A percentile compares a stretch with the other conserved stretches of the same genome.
These are phyloP conservation scores for Trichoderma brevicompactum DNA, from an alignment of 2,329 filamentous ascomycete genomes.

Conservation along the genomic window DNA sequence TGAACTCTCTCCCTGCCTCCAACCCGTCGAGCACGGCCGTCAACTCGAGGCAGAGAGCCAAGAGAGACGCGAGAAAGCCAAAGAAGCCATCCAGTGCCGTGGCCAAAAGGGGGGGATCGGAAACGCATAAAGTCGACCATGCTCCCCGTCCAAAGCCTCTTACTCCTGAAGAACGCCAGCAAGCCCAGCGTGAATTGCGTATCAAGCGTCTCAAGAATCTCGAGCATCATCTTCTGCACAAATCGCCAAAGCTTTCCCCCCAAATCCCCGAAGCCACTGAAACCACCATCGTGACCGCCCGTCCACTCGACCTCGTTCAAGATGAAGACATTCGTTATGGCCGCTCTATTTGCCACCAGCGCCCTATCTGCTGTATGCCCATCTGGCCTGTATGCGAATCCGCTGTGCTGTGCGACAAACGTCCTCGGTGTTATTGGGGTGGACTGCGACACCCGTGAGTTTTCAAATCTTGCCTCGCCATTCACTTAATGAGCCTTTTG, in stretches of 20 bases:
- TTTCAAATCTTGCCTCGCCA: too few relatives aligned
- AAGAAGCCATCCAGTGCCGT: neutral
- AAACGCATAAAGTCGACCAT: slow-evolving; percentile 3
- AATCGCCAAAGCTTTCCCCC: too few relatives aligned
- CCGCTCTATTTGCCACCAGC: slow-evolving; percentile 3
- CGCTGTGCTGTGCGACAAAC: neutral
- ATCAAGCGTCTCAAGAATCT: too few relatives aligned
- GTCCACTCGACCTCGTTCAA: neutral
- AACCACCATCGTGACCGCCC: too few relatives aligned
- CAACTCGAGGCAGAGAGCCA: neutral
- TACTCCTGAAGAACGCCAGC: too few relatives aligned
- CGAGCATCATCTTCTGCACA: too few relatives aligned
- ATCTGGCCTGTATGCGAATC: slow-evolving; percentile 1
- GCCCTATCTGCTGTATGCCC: slow-evolving; percentile 9
- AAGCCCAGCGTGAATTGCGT: too few relatives aligned
- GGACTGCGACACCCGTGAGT: slow-evolving; percentile 1
- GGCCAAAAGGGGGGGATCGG: neutral
- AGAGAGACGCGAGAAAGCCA: too few relatives aligned
- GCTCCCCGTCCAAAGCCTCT: too few relatives aligned
- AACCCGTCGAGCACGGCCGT: neutral
- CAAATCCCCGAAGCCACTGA: too few relatives aligned
- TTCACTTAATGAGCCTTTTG: neutral
- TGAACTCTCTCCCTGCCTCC: slow-evolving; percentile 15
- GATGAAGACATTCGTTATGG: slow-evolving; percentile 5
- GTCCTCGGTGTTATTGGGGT: neutral